Evolutionary conservation across 2,329 filamentous ascomycete species (phyloP).

Genomic region (Aureobasidium leucospermi): DNA sequence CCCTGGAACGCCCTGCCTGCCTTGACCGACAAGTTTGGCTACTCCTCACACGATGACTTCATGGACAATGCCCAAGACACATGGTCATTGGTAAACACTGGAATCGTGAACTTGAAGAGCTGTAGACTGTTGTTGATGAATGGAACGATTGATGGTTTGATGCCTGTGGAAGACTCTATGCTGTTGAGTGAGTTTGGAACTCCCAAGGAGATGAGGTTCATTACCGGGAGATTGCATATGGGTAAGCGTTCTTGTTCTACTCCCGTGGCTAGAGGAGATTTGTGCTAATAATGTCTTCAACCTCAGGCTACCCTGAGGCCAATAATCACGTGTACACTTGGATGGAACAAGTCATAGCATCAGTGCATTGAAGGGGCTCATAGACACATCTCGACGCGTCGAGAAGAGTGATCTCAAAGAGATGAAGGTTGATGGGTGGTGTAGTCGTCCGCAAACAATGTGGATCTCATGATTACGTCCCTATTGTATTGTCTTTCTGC

Average conservation of each 20-base stretch:
- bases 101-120: constrained; percentile 46
- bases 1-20: constrained; percentile 30
- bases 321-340: constrained; percentile 53
- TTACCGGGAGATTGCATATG: constrained; percentile 57
- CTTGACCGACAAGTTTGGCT: constrained; percentile 52
- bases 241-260: constrained; percentile 22
- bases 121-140: constrained; percentile 53
- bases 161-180: constrained; percentile 62
- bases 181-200: constrained; percentile 57
- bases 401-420: no score
- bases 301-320: constrained; percentile 49
- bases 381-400: no score
- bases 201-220: constrained; percentile 60
- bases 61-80: constrained; percentile 40
- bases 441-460: no score
- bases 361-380: not conserved
- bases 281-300: not conserved
- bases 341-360: constrained; percentile 50
- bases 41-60: constrained; percentile 21
- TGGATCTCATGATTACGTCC: no score
- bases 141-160: constrained; percentile 56
- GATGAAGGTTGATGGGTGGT: no score
- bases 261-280: not conserved
- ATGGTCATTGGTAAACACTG: constrained; percentile 56
- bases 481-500: no score